Base-by-base conservation (phyloP, 192 early-diverging fungal genomes). In the Phlyctochytrium planicorne region DNA sequence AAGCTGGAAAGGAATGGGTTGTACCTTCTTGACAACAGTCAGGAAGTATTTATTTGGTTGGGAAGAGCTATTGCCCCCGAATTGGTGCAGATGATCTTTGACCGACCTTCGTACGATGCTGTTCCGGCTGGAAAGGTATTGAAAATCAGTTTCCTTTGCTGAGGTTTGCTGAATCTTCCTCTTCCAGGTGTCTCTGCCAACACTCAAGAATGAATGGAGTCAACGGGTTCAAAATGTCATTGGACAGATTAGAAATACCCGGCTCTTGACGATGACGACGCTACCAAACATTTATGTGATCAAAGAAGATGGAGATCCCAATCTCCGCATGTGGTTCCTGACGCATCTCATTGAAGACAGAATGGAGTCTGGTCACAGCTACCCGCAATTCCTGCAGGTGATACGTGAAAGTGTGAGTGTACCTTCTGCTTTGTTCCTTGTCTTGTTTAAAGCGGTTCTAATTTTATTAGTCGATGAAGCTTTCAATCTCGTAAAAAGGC, bases 261-360 rank as follows among this genome's bases (percentile, higher is more conserved):
- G 93, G 37, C 76, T 90, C 31, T 62, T 73, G 61, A 71, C 63
- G 78, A 85, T 31, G 68, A 91, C 75, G 82, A 85, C 62, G 66
- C 87, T 81, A 60, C 93, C 95, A 1, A 81, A 87, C 24, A 68
- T 93, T 24, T 92, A 91, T 72, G 75, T 98, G 40, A 87, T 94
- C 57, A 93, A 94, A 79, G 95, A 98, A 72, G 95, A 98, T 68
- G 92, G 91, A 17, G 94, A 96, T 65, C 86, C 89, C 25, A 80
- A 78, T 2, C 62, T 95, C 65, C 85, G 96, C 3, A 80, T 91
- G 79, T 84, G 85, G 91, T 93, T 97, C 80, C 66, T 92, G 67
- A 87, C 89, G 59, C 91, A 93, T 67, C 75, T 98, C 70, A 83
- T 96, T n/a, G 94, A 97, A 72, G 96, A 98, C 74, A 87, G 93